A percentile compares a stretch with the other conserved stretches of the same genome.
Evolutionary conservation across 106 monocot genomes (phyloP).

Genomic region (Allium cepa): DNA sequence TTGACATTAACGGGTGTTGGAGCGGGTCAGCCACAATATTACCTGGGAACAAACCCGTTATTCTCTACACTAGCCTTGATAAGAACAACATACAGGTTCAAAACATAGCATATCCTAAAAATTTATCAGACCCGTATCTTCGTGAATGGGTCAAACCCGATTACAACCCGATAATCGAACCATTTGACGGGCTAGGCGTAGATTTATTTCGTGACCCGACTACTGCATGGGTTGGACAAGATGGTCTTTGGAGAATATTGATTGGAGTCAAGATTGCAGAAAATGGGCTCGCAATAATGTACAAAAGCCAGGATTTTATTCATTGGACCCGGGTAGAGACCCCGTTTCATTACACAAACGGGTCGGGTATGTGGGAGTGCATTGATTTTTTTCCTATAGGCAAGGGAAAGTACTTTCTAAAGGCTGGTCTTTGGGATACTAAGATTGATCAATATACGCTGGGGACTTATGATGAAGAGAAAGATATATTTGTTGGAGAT

Average conservation of each 20-base stretch:
- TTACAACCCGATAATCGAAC: slow-evolving; percentile 25
- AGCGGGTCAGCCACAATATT: slow-evolving; percentile 50
- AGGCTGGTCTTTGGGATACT: slow-evolving; percentile 49
- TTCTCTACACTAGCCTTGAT: slow-evolving; percentile 50
- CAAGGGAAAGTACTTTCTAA: slow-evolving; percentile 42
- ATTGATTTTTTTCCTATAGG: slow-evolving; percentile 15
- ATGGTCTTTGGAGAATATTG: slow-evolving; percentile 24
- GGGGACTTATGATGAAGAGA: slow-evolving; percentile 36
- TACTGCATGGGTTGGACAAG: slow-evolving; percentile 14
- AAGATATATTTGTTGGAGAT: slow-evolving; percentile 30
- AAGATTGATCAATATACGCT: slow-evolving; percentile 68
- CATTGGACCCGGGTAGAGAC: slow-evolving; percentile 12
- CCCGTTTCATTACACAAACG: slow-evolving; percentile 6
- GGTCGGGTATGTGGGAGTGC: slow-evolving; percentile 18
- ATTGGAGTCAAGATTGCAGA: slow-evolving; percentile 4
- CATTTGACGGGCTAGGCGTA: not conserved
- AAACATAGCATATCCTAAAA: slow-evolving; percentile 36
- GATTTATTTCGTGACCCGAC: slow-evolving; percentile 16
- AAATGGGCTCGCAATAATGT: slow-evolving; percentile 3
- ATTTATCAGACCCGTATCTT: slow-evolving; percentile 38
- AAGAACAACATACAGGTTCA: slow-evolving; percentile 18
- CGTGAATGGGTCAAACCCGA: slow-evolving; percentile 38
- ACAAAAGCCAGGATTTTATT: slow-evolving; percentile 17
- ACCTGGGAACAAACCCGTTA: slow-evolving; percentile 29
- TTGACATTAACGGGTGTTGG: slow-evolving; percentile 52